These are phyloP conservation scores for Phanerochaete sordida DNA, from an alignment of 768 basidiomycete genomes.

Conservation along the genomic window DNA sequence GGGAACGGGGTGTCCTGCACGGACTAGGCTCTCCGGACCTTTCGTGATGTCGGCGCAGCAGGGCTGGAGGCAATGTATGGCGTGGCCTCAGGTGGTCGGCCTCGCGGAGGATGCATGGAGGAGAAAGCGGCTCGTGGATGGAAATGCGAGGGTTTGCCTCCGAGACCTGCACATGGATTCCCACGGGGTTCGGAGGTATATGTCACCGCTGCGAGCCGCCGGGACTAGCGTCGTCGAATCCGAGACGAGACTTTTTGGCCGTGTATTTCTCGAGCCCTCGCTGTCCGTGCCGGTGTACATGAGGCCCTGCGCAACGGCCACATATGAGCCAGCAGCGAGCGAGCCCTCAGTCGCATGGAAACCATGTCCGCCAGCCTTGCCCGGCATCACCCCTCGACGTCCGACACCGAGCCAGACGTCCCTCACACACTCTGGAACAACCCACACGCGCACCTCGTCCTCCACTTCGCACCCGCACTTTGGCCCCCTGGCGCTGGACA, in stretches of 20 bases:
- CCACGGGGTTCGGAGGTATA: background rate
- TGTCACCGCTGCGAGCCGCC: background rate
- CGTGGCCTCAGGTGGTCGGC: constrained; percentile 1
- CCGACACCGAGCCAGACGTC: constrained; percentile 14
- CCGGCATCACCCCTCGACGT: background rate
- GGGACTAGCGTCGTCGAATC: background rate
- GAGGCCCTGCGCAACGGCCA: constrained; percentile 1
- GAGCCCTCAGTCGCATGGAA: constrained; percentile 6
- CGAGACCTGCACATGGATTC: background rate
- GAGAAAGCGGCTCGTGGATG: background rate
- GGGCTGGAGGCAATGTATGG: background rate
- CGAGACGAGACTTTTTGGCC: background rate
- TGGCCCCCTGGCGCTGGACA: constrained; percentile 11
- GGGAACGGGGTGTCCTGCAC: background rate
- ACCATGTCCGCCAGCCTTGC: constrained; percentile 3
- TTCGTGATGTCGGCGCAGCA: background rate
- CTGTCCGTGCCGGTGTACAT: background rate
- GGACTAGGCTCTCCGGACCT: background rate
- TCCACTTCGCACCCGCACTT: constrained; percentile 18
- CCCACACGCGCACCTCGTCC: constrained; percentile 15
- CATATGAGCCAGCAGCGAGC: constrained; percentile 10
- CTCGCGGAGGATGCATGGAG: background rate
- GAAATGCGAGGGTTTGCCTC: background rate
- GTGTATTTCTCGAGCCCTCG: background rate
- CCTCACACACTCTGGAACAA: constrained; percentile 20